Evolutionary conservation across 768 basidiomycete species (phyloP).

Genomic region (Collybia sp.): DNA sequence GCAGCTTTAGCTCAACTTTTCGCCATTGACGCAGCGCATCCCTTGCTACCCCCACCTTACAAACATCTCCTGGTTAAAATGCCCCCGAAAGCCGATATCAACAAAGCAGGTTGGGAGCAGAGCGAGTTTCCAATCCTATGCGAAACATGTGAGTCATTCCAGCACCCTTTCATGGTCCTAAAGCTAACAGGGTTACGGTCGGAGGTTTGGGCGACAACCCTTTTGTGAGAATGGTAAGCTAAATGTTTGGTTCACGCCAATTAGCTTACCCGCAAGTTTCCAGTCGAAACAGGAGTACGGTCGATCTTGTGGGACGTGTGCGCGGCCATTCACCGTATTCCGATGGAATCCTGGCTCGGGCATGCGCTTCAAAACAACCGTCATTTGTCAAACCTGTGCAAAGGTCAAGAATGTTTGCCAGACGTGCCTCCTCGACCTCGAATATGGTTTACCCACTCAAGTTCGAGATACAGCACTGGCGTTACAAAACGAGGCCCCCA

Average conservation of each 20-base stretch:
- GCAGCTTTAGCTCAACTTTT: conserved; percentile 5
- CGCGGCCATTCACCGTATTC: conserved; percentile 94
- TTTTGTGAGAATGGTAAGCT: conserved; percentile 87
- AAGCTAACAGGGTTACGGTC: conserved; percentile 4
- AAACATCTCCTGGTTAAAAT: conserved; percentile 24
- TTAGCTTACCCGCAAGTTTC: conserved; percentile 2
- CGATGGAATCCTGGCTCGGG: conserved; percentile 97
- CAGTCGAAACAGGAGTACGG: conserved; percentile 98
- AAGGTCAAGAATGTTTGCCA: conserved; percentile 97
- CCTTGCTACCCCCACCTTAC: neutral
- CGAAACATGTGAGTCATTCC: conserved; percentile 70
- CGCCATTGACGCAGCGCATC: conserved; percentile 1
- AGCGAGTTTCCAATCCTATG: conserved; percentile 92
- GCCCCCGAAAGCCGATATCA: conserved; percentile 86
- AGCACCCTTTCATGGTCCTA: neutral
- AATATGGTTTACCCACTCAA: conserved; percentile 95
- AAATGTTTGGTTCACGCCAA: neutral
- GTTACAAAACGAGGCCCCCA: conserved; percentile 82
- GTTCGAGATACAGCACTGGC: conserved; percentile 94
- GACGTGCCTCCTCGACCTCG: conserved; percentile 94
- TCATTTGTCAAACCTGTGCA: conserved; percentile 95
- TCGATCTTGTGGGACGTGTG: conserved; percentile 94
- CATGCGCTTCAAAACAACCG: conserved; percentile 93
- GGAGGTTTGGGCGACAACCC: conserved; percentile 85
- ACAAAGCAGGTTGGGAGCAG: conserved; percentile 94